Percentiles rank a stretch among this genome's conserved stretches.
phyloP scores from a whole-genome alignment of 345 rosid species.

The Anacardium occidentale region DNA sequence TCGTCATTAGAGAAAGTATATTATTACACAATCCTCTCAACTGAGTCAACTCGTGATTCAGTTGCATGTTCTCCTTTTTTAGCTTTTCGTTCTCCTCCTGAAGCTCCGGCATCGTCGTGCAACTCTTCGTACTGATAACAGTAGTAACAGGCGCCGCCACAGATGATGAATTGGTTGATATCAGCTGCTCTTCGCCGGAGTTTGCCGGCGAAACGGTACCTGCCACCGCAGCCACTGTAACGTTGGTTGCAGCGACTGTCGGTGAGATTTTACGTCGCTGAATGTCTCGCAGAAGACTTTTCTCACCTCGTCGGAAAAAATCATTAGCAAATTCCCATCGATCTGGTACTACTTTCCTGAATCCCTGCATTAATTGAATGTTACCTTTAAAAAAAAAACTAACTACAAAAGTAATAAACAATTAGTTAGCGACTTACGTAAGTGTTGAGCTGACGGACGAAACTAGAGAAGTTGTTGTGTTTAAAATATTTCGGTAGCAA shows the following conservation, averaged over 20 bases:
- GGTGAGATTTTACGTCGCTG: slow-evolving; percentile 79
- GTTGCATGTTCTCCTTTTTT: slow-evolving; percentile 60
- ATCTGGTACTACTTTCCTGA: slow-evolving; percentile 88
- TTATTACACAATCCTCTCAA: slow-evolving; percentile 64
- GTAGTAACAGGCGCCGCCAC: slow-evolving; percentile 28
- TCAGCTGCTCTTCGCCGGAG: slow-evolving; percentile 77
- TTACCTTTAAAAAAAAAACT: background rate
- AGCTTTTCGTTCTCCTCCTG: slow-evolving; percentile 78
- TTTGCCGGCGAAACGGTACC: slow-evolving; percentile 53
- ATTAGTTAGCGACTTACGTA: slow-evolving; percentile 51
- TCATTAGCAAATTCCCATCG: slow-evolving; percentile 96
- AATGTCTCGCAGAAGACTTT: slow-evolving; percentile 69
- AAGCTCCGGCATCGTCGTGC: slow-evolving; percentile 70
- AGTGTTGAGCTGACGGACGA: slow-evolving; percentile 94
- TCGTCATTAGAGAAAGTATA: slow-evolving; percentile 60
- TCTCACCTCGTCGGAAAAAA: slow-evolving; percentile 74
- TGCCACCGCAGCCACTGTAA: slow-evolving; percentile 33
- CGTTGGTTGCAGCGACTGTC: slow-evolving; percentile 11
- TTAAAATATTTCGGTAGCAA: slow-evolving; percentile 91
- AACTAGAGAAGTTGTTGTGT: slow-evolving; percentile 93
- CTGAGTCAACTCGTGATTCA: slow-evolving; percentile 67
- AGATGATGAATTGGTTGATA: slow-evolving; percentile 68
- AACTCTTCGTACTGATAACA: slow-evolving; percentile 47
- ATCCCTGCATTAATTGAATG: slow-evolving; percentile 48
- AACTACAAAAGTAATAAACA: no score